Evolutionary conservation across 352 stramenopile species (phyloP).

Genomic region (Peronospora destructor): DNA sequence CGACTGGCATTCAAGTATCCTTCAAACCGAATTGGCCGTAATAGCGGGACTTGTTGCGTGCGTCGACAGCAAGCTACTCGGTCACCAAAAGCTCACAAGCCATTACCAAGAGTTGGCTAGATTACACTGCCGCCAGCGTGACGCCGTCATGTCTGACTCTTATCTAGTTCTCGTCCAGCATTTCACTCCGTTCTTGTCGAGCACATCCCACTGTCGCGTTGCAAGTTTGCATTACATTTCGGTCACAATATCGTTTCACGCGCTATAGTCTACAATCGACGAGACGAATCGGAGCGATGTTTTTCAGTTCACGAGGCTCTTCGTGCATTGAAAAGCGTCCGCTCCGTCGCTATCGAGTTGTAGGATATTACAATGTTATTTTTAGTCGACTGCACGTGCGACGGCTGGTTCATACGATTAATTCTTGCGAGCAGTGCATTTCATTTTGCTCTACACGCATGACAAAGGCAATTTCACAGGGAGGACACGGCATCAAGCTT

Average conservation of each 20-base stretch:
- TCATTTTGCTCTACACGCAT: too few relatives aligned
- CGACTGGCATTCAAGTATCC: background rate
- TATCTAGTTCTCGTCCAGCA: background rate
- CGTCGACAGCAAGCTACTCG: background rate
- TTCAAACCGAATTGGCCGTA: background rate
- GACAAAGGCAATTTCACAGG: too few relatives aligned
- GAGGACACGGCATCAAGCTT: too few relatives aligned
- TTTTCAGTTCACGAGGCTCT: background rate
- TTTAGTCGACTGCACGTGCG: constrained; percentile 8
- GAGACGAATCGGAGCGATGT: background rate
- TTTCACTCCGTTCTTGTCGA: background rate
- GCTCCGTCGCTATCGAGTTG: background rate
- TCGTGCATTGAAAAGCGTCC: background rate
- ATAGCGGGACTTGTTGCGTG: background rate
- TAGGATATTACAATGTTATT: background rate
- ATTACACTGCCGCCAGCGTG: too few relatives aligned
- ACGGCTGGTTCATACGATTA: background rate
- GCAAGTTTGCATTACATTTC: background rate
- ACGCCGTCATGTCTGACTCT: background rate
- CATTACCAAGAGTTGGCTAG: too few relatives aligned
- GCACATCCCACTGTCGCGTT: background rate
- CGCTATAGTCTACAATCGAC: background rate
- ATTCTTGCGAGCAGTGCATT: too few relatives aligned
- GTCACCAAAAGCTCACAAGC: too few relatives aligned
- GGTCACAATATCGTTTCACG: background rate